These are phyloP conservation scores for Solanum tarijense DNA, from an alignment of 257 asterid genomes.

Conservation along the genomic window DNA sequence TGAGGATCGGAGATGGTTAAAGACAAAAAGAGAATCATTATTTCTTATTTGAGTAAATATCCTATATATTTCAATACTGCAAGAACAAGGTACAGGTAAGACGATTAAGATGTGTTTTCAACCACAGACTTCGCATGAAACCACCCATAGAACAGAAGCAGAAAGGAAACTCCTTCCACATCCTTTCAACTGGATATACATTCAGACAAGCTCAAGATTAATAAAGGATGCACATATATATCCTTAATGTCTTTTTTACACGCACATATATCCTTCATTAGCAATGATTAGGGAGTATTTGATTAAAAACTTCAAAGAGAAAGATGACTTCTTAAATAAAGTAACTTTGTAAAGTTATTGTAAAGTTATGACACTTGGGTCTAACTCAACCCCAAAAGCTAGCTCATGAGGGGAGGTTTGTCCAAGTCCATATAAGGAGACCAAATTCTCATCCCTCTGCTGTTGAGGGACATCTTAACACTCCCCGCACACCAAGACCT, in stretches of 20 bases:
- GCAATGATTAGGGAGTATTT: neutral
- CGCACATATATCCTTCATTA: neutral
- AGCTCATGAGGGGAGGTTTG: neutral
- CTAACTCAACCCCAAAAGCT: neutral
- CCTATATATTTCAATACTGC: neutral
- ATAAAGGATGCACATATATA: neutral
- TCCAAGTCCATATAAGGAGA: neutral
- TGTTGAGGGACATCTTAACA: neutral
- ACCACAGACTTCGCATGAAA: neutral
- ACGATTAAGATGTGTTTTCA: neutral
- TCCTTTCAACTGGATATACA: neutral
- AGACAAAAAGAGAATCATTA: neutral
- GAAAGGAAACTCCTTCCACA: neutral
- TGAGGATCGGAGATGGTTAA: neutral
- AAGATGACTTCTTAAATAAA: neutral
- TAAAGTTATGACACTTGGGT: neutral
- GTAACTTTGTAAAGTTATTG: neutral
- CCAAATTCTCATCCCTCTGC: neutral
- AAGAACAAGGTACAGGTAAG: neutral
- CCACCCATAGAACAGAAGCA: neutral
- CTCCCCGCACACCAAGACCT: neutral
- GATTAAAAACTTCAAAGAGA: neutral
- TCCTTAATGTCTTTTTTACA: neutral
- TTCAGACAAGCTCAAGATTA: neutral
- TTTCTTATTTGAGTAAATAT: neutral